Base-by-base conservation (phyloP, 2,329 filamentous ascomycete genomes). In the Phyllachora maydis region DNA sequence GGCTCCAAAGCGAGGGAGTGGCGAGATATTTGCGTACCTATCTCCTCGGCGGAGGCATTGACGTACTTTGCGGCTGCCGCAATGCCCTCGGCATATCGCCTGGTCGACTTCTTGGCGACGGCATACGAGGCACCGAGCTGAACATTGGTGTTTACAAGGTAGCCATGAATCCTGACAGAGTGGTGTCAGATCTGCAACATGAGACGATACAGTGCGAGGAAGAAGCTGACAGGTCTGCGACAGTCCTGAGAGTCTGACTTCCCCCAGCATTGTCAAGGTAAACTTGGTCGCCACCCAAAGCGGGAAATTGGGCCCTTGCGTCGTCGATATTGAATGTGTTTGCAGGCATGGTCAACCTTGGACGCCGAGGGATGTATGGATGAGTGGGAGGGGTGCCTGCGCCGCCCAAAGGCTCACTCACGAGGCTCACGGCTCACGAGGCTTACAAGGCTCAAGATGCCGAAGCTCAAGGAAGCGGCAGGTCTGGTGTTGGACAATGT, bases 221-320 rank as follows among this genome's bases (percentile, higher is more conserved):
- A 13, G 5, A 11, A n/a, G 11, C 20, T 14, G 8, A 75, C 68
- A 62, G 59, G 26, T 74, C 60, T 28, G 73, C 66, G 10, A 78
- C 77, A 10, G 58, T 52, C 14, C 61, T 63, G 4, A 83, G 48
- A 1, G 65, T 57, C 37, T 83, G 76, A 38, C 67, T 77, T 18
- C 76, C 76, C 11, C 76, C 76, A 8, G 74, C 77, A 39, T 83
- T 83, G 39, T 85, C 76, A 33, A 83, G 62, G 41, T 64, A 81
- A 23, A 82, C 56, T 37, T 81, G 73, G 22, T 67, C 27, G 26
- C 52, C 29, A 19, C 57, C 46, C 18, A 83, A 45, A 9, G 74
- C 71, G 16, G 76, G 75, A 49, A 83, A 83, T 25, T 59, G 54
- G 30, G 56, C 50, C 29, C 70, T 58, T 15, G 61, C 56, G 23